Evolutionary conservation across 495 filamentous ascomycete genomes (phyloP).

Genomic region (Pseudomonodictys pantanalensis): DNA sequence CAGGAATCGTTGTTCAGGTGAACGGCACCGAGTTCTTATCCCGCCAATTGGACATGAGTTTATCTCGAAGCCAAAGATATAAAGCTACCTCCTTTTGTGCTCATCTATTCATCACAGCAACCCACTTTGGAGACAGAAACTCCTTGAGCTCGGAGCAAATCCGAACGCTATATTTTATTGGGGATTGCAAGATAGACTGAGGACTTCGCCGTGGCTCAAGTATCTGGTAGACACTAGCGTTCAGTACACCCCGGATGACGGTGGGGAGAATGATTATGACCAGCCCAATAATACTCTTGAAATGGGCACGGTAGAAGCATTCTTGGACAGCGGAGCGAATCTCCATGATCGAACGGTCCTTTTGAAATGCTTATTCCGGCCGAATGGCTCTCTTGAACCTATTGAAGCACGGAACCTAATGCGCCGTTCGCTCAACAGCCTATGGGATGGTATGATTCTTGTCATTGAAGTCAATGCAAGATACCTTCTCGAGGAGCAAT

Average conservation of each 20-base stretch:
- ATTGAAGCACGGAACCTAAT: not conserved
- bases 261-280: not conserved
- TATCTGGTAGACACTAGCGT: not conserved
- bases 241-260: not conserved
- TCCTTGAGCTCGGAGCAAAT: not conserved
- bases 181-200: not conserved
- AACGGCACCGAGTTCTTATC: not conserved
- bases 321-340: not conserved
- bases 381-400: not conserved
- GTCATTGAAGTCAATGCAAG: not conserved
- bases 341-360: not conserved
- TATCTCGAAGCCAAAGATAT: not conserved
- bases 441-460: not conserved
- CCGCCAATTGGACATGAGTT: not conserved
- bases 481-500: not conserved
- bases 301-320: not conserved
- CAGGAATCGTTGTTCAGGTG: not conserved
- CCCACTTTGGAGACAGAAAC: not conserved
- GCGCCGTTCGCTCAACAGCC: not conserved
- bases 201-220: not conserved
- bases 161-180: not conserved
- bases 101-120: not conserved
- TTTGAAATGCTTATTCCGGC: not conserved
- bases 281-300: not conserved
- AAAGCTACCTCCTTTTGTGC: not conserved